phyloP scores from a whole-genome alignment of 2,329 filamentous ascomycete genomes.

The Verticillium nonalfalfae region DNA sequence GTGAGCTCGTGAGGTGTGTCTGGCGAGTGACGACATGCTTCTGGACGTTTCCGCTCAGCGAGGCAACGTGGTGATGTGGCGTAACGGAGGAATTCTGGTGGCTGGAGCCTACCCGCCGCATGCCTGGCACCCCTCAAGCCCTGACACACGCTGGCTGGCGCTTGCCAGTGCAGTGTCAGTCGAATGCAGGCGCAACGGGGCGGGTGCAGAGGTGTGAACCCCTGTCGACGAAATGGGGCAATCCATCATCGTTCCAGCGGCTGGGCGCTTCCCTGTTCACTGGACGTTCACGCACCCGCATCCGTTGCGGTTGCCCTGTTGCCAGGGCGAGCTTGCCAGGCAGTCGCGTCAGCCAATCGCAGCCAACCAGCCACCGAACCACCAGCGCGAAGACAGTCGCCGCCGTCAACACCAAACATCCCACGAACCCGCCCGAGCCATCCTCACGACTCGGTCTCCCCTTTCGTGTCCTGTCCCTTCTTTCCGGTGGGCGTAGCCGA shows the following conservation, averaged over 20 bases:
- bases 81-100: background rate
- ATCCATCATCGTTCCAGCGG: background rate
- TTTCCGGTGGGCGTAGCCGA: background rate
- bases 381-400: conserved; percentile 4
- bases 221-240: background rate
- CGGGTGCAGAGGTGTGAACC: background rate
- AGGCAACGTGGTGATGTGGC: background rate
- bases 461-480: background rate
- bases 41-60: background rate
- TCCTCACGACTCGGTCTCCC: conserved; percentile 6
- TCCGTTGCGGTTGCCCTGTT: conserved; percentile 3
- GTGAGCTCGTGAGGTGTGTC: background rate
- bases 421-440: background rate
- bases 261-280: conserved; percentile 5
- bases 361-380: background rate
- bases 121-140: background rate
- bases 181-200: background rate
- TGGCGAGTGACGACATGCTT: conserved; percentile 3
- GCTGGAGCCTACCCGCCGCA: background rate
- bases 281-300: background rate
- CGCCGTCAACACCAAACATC: conserved; percentile 2
- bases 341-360: conserved; percentile 9
- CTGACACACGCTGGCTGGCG: background rate
- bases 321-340: conserved; percentile 6
- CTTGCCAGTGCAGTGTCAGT: background rate